Percentiles rank a stretch among this genome's conserved stretches.
Evolutionary conservation across 805 yeast species (phyloP).

Genomic region (Cyberlindnera suaveolens): DNA sequence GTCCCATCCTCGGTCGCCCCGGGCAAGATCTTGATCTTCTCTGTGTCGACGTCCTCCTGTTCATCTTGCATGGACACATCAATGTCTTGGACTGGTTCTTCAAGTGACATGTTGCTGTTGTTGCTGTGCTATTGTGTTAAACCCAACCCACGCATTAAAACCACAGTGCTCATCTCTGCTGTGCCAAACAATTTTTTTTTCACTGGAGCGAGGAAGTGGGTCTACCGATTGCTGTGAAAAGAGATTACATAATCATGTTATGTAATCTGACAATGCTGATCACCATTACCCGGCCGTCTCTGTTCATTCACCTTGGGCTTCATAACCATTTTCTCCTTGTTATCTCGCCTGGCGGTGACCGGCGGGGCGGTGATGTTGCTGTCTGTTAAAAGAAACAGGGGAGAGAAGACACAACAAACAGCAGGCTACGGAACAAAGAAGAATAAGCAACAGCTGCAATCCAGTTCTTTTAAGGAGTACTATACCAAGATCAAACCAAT

Average conservation of each 20-base stretch:
- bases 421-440: too few relatives aligned
- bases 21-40: slow-evolving; percentile 42
- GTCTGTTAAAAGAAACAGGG: too few relatives aligned
- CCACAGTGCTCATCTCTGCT: slow-evolving; percentile 1
- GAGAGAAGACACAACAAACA: not conserved
- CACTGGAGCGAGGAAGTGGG: not conserved
- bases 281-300: not conserved
- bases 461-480: too few relatives aligned
- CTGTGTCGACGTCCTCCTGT: slow-evolving; percentile 21
- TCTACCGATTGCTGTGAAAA: not conserved
- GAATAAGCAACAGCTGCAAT: too few relatives aligned
- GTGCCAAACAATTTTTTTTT: slow-evolving; percentile 6
- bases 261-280: too few relatives aligned
- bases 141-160: too few relatives aligned
- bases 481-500: too few relatives aligned
- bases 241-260: too few relatives aligned
- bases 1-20: slow-evolving; percentile 92
- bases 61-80: slow-evolving; percentile 25
- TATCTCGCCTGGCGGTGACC: too few relatives aligned
- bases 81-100: slow-evolving; percentile 18
- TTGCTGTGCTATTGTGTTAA: not conserved
- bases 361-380: too few relatives aligned
- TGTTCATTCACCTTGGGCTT: too few relatives aligned
- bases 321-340: not conserved
- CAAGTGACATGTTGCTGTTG: slow-evolving; percentile 15